phyloP scores from a whole-genome alignment of 805 yeast species.

The Suhomyces sp. region DNA sequence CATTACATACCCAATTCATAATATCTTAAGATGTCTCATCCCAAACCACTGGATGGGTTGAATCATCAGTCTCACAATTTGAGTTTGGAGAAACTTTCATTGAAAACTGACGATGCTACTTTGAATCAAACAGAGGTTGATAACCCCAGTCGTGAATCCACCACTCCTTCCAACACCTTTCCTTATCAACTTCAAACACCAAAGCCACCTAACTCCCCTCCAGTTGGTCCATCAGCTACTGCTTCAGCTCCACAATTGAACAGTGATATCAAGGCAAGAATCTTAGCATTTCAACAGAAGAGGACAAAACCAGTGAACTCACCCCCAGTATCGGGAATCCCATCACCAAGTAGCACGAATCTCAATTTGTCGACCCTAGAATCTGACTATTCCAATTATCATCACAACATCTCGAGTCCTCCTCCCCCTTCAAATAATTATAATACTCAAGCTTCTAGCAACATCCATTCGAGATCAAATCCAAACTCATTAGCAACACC shows the following conservation, averaged over 20 bases:
- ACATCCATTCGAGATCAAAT: conserved; percentile 18
- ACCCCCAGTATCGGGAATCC: conserved; percentile 13
- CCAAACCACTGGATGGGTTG: no score
- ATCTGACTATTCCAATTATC: background rate
- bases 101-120: conserved; percentile 1
- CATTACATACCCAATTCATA: no score
- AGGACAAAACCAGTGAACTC: conserved; percentile 37
- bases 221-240: conserved; percentile 5
- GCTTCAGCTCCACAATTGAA: conserved; percentile 12
- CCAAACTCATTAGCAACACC: conserved; percentile 17
- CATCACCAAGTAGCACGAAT: conserved; percentile 8
- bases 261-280: conserved; percentile 82
- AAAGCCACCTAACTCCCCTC: conserved; percentile 9
- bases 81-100: background rate
- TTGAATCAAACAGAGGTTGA: no score
- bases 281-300: conserved; percentile 83
- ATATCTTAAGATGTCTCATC: no score
- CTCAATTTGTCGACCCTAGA: background rate
- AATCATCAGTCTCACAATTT: no score
- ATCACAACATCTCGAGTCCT: background rate
- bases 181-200: no score
- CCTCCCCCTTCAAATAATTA: background rate
- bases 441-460: no score
- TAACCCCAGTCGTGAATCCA: no score
- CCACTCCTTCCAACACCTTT: background rate